Base-by-base conservation (phyloP, 2,329 filamentous ascomycete genomes). In the Zalaria obscura region DNA sequence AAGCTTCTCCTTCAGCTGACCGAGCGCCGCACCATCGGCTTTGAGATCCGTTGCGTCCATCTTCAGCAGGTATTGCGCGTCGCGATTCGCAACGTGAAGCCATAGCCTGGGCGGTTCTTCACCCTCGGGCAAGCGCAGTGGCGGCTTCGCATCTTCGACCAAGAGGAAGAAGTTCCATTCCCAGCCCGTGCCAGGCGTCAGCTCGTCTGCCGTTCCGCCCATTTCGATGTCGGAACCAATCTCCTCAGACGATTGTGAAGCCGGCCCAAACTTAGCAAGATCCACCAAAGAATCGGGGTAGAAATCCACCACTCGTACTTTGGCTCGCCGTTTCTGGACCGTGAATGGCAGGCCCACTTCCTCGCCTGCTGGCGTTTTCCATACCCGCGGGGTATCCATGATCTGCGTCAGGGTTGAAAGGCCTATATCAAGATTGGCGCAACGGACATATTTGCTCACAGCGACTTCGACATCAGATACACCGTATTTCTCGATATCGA, bases 131-230 rank as follows among this genome's bases (percentile, higher is more conserved):
- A 48, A 2, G 45, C 44, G 29, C 36, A 25, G 51, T 35, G 52
- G 56, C 4, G 63, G 55, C 28, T 63, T 57, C 0, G 73, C 77
- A 48, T 88, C 83, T 59, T 93, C 83, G 1, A 95, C 73, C 8
- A 82, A 68, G 25, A 96, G 68, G 25, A 74, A 75, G 59, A 95
- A 95, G 9, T 75, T 72, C 88, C 88, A 95, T 58, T 91, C 78
- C 83, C 85, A 94, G 5, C 46, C 59, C 47, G 40, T 50, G 35
- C 36, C 53, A 42, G 8, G 43, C 45, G 7, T 52, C 46, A 37
- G 50, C 9, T 66, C 59, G 49, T 59, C 62, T 18, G 46, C 51
- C 4, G 50, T 47, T 36, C 61, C 54, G 9, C 50, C 50, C 3
- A 11, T 38, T 65, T 34, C 62, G 65, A 41, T 36, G 5, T 36